These are phyloP conservation scores for Ananas comosus DNA, from an alignment of 176 grass and related monocot species.

Conservation along the genomic window DNA sequence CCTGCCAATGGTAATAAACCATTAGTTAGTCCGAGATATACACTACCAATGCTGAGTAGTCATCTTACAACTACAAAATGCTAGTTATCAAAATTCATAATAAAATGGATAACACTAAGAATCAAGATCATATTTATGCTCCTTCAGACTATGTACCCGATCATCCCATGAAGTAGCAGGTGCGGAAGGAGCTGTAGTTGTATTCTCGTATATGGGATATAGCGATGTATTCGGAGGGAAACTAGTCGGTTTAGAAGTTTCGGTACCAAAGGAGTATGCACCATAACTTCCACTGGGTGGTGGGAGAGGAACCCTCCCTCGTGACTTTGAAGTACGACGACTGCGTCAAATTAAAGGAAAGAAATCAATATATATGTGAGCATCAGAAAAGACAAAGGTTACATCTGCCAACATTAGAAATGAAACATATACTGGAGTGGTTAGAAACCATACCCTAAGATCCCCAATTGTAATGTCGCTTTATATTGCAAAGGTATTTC, in stretches of 20 bases:
- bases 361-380: constrained; percentile 13
- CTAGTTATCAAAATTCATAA: too few species aligned
- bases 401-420: background rate
- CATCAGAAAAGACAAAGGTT: too few species aligned
- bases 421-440: background rate
- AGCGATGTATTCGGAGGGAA: constrained; percentile 25
- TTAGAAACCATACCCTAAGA: constrained; percentile 31
- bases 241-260: constrained; percentile 34
- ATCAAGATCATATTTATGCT: background rate
- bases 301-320: constrained; percentile 51
- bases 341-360: constrained; percentile 24
- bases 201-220: constrained; percentile 36
- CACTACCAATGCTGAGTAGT: background rate
- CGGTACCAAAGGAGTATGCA: constrained; percentile 34
- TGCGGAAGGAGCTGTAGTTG: constrained; percentile 19
- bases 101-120: background rate
- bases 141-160: constrained; percentile 30
- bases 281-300: constrained; percentile 31
- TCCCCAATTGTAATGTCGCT: constrained; percentile 32
- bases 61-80: background rate
- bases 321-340: constrained; percentile 30
- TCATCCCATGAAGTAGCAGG: constrained; percentile 45
- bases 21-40: constrained; percentile 7
- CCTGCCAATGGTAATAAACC: constrained; percentile 9
- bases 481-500: constrained; percentile 44